phyloP scores from a whole-genome alignment of 2,329 filamentous ascomycete species.

The Mycosphaerella sp. region DNA sequence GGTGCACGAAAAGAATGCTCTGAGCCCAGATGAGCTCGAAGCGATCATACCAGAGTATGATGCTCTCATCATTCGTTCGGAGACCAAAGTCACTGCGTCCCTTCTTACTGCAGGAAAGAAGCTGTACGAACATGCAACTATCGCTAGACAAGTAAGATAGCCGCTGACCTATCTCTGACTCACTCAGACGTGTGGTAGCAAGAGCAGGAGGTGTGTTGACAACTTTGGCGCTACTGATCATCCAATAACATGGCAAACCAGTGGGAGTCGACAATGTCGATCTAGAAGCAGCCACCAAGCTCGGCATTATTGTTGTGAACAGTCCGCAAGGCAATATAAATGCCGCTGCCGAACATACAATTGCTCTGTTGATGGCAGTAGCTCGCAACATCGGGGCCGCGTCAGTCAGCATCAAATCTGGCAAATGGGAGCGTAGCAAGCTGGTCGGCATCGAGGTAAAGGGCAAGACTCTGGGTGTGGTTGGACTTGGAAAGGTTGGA shows the following conservation, averaged over 20 bases:
- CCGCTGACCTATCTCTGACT: background rate
- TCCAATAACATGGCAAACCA: background rate
- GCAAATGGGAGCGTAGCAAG: slow-evolving; percentile 65
- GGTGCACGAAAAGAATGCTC: slow-evolving; percentile 60
- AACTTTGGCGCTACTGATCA: background rate
- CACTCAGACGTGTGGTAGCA: slow-evolving; percentile 59
- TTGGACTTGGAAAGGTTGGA: slow-evolving; percentile 47
- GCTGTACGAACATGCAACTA: slow-evolving; percentile 36
- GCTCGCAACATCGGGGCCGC: slow-evolving; percentile 68
- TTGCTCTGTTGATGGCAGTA: slow-evolving; percentile 61
- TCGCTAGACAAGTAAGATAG: background rate
- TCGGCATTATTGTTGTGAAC: slow-evolving; percentile 75
- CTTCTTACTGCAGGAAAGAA: slow-evolving; percentile 61
- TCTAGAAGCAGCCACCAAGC: slow-evolving; percentile 60
- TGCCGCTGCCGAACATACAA: slow-evolving; percentile 51
- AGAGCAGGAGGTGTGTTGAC: slow-evolving; percentile 52
- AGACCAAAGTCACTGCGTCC: slow-evolving; percentile 69
- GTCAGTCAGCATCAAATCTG: slow-evolving; percentile 62
- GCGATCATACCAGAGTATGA: slow-evolving; percentile 65
- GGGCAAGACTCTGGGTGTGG: slow-evolving; percentile 52
- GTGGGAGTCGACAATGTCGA: slow-evolving; percentile 81
- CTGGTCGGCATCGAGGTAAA: slow-evolving; percentile 73
- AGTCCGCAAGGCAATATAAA: slow-evolving; percentile 73
- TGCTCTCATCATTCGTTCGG: slow-evolving; percentile 71
- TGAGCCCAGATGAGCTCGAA: slow-evolving; percentile 58